Percentiles rank a stretch among this genome's conserved stretches.
These are phyloP conservation scores for Curvularia lunata DNA, from an alignment of 2,329 filamentous ascomycete species.

Conservation along the genomic window DNA sequence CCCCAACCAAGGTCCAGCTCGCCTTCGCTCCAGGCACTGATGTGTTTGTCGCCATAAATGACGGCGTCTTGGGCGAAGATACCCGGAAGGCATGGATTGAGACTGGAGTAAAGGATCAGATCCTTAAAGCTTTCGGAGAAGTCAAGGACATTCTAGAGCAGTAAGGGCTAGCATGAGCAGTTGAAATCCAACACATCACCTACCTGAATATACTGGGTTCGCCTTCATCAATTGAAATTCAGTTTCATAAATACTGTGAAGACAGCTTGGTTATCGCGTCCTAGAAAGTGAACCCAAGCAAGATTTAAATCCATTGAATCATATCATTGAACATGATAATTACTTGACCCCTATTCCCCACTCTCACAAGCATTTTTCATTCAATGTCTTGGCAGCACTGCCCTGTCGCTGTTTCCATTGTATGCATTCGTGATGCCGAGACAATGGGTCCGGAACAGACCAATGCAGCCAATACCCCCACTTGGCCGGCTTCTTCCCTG, in stretches of 20 bases:
- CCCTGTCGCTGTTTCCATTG: too few species aligned
- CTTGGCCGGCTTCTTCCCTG: too few species aligned
- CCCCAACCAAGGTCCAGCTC: slow-evolving; percentile 12
- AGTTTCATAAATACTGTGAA: background rate
- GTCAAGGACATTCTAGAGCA: slow-evolving; percentile 13
- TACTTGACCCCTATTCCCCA: background rate
- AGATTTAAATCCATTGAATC: background rate
- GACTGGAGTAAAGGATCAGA: slow-evolving; percentile 10
- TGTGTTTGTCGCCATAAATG: slow-evolving; percentile 9
- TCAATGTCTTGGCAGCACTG: too few species aligned
- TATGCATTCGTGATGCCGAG: too few species aligned
- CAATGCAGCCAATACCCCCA: too few species aligned
- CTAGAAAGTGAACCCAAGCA: background rate
- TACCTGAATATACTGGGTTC: slow-evolving; percentile 7
- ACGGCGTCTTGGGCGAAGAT: slow-evolving; percentile 10
- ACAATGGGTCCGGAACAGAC: too few species aligned
- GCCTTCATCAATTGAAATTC: background rate
- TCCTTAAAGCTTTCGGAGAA: slow-evolving; percentile 14
- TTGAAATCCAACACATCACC: slow-evolving; percentile 2
- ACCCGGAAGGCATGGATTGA: slow-evolving; percentile 12
- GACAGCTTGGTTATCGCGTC: background rate
- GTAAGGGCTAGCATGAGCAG: slow-evolving; percentile 2
- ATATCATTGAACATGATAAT: background rate
- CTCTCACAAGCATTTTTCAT: too few species aligned
- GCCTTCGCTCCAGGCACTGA: slow-evolving; percentile 11